phyloP scores from a whole-genome alignment of 345 rosid species.

The Gossypium thurberi region DNA sequence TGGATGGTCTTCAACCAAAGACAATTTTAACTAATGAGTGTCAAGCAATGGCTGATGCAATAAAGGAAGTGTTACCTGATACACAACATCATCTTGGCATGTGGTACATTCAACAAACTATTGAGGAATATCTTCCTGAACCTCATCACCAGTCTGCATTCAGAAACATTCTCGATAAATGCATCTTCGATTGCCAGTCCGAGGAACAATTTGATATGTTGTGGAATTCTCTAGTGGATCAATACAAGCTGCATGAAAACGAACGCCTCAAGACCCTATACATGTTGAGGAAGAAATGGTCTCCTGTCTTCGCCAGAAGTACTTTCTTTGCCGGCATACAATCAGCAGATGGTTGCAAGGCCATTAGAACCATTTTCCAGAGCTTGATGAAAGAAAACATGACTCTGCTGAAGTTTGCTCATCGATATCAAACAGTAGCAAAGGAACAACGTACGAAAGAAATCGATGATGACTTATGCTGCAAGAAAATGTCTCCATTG shows the following conservation, averaged over 20 bases:
- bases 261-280: neutral
- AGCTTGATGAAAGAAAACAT: neutral
- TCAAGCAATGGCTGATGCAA: slow-evolving; percentile 21
- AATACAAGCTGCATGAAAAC: neutral
- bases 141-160: neutral
- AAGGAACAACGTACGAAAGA: neutral
- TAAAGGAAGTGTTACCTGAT: neutral
- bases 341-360: neutral
- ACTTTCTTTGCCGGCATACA: slow-evolving; percentile 1
- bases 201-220: neutral
- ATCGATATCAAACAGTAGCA: neutral
- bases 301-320: neutral
- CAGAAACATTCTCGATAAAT: neutral
- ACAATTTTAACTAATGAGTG: slow-evolving; percentile 29
- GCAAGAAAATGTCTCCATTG: neutral
- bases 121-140: neutral
- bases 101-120: slow-evolving; percentile 3
- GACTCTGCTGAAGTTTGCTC: neutral
- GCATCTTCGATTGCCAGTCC: neutral
- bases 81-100: slow-evolving; percentile 3
- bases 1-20: slow-evolving; percentile 11
- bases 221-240: neutral
- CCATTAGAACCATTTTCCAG: neutral
- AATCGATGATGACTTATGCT: neutral
- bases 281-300: slow-evolving; percentile 3